Conservation (phyloP, 768 basidiomycete genomes). For the Trametes sanguinea region DNA sequence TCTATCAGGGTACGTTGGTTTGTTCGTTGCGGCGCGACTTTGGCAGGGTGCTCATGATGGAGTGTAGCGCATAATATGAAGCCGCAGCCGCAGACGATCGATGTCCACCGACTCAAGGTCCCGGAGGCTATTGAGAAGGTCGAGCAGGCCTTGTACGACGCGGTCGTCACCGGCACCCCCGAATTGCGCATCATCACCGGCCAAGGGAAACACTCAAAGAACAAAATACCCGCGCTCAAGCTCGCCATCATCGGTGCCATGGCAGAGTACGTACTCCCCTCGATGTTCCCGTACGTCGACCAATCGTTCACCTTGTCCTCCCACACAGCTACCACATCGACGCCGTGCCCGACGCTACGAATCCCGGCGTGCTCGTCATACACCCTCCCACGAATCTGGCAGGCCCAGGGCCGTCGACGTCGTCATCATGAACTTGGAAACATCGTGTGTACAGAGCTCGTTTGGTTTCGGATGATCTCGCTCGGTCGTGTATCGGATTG, state of each 20-base stretch:
- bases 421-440: neutral
- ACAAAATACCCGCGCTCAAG: conserved; percentile 35
- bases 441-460: neutral
- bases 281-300: neutral
- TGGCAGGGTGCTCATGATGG: neutral
- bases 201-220: conserved; percentile 35
- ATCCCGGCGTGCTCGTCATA: conserved; percentile 35
- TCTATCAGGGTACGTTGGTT: conserved; percentile 34
- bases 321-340: conserved; percentile 31
- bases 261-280: conserved; percentile 29
- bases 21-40: neutral
- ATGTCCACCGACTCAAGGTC: conserved; percentile 38
- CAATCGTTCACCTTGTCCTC: neutral
- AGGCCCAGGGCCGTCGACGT: conserved; percentile 13
- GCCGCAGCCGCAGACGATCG: conserved; percentile 34
- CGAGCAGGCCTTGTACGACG: conserved; percentile 36
- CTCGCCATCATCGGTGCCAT: conserved; percentile 33
- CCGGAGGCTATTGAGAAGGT: conserved; percentile 35
- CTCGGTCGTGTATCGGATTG: conserved; percentile 21
- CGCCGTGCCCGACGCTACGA: conserved; percentile 29
- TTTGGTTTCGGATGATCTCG: neutral
- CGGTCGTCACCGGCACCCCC: conserved; percentile 30
- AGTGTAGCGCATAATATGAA: conserved; percentile 35
- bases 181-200: conserved; percentile 39
- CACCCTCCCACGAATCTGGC: conserved; percentile 24